These are phyloP conservation scores for Trichoderma sp. DNA, from an alignment of 2,329 filamentous ascomycete species.

Conservation along the genomic window DNA sequence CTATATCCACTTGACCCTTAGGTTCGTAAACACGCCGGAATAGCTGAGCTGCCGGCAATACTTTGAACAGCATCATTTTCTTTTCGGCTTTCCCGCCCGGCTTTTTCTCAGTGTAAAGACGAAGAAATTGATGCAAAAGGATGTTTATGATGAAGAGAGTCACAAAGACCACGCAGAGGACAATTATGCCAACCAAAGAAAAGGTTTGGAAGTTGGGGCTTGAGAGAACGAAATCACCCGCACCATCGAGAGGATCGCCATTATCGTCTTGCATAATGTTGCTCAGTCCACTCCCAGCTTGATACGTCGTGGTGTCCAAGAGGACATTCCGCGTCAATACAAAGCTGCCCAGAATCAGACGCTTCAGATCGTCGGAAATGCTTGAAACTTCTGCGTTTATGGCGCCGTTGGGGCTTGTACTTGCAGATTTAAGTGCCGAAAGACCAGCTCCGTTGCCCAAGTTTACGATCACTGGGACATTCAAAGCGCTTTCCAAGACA, in stretches of 20 bases:
- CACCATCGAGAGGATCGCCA: not conserved
- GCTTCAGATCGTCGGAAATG: not conserved
- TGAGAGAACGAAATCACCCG: not conserved
- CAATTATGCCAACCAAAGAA: not conserved
- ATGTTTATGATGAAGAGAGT: not conserved
- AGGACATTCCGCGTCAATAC: not conserved
- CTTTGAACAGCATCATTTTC: not conserved
- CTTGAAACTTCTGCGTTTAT: not conserved
- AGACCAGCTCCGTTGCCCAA: not conserved
- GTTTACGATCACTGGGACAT: not conserved
- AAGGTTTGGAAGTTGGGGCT: not conserved
- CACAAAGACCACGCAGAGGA: not conserved
- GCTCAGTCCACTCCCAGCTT: not conserved
- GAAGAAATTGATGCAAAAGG: not conserved
- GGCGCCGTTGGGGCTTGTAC: not conserved
- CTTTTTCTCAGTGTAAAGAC: not conserved
- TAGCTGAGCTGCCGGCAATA: not conserved
- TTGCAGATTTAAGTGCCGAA: not conserved
- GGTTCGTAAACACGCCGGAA: not conserved
- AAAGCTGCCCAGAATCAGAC: not conserved
- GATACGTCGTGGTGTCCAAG: not conserved
- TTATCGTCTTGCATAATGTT: not conserved
- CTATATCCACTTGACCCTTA: not conserved
- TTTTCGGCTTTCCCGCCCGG: not conserved
- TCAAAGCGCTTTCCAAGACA: not conserved